Evolutionary conservation across 176 grass and related monocot species (phyloP).

Genomic region (Aechmea fasciata): DNA sequence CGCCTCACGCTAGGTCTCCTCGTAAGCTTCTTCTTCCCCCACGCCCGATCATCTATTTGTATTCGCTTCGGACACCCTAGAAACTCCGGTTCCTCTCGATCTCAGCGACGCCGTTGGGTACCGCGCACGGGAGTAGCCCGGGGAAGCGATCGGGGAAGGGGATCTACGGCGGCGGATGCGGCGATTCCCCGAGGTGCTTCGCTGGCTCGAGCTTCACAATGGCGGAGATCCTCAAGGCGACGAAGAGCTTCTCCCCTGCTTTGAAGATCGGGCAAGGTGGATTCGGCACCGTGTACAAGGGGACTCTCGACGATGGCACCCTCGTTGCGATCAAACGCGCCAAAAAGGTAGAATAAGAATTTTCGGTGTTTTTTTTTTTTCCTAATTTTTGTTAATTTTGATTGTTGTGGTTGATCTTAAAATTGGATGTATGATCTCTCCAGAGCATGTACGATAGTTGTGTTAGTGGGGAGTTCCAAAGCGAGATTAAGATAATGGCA

Average conservation of each 20-base stretch:
- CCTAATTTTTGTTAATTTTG: neutral
- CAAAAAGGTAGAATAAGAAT: slow-evolving; percentile 28
- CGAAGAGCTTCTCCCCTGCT: slow-evolving; percentile 64
- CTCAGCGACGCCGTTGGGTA: neutral
- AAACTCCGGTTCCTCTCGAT: neutral
- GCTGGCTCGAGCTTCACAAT: slow-evolving; percentile 51
- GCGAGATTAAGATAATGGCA: slow-evolving; percentile 70
- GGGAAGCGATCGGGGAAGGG: neutral
- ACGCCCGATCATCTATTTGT: neutral
- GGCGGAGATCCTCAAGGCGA: slow-evolving; percentile 60
- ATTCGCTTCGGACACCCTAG: neutral
- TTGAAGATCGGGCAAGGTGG: slow-evolving; percentile 86
- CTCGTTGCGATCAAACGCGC: slow-evolving; percentile 85
- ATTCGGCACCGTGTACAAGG: slow-evolving; percentile 64
- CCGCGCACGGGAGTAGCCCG: neutral
- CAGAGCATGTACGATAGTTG: slow-evolving; percentile 47
- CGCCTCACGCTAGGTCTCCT: neutral
- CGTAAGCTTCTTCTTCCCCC: neutral
- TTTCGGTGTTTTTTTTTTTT: neutral
- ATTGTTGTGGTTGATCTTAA: neutral
- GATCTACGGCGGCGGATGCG: neutral
- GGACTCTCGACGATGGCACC: slow-evolving; percentile 60
- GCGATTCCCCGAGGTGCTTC: neutral
- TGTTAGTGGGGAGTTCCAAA: slow-evolving; percentile 66
- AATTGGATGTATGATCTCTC: slow-evolving; percentile 1